Conservation (phyloP, 2,329 filamentous ascomycete species). For the Colletotrichum karsti region DNA sequence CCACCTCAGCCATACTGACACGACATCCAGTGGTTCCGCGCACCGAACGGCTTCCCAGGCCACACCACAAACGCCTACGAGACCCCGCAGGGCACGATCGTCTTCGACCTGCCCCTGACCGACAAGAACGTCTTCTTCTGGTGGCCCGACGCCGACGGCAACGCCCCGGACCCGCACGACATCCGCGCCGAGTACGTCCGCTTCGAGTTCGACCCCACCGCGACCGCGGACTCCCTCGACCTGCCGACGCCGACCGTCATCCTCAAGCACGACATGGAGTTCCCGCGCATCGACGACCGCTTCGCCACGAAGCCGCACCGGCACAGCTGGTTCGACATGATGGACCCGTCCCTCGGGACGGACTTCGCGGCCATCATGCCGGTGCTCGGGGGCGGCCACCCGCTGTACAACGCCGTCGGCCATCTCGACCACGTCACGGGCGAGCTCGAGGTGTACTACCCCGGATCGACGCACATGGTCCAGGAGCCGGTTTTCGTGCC, state of each 20-base stretch:
- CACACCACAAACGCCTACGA: constrained; percentile 48
- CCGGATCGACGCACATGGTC: constrained; percentile 42
- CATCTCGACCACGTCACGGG: constrained; percentile 38
- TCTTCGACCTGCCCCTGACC: constrained; percentile 45
- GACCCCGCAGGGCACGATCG: constrained; percentile 36
- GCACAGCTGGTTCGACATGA: constrained; percentile 22
- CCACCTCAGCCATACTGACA: background rate
- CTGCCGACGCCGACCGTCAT: constrained; percentile 4
- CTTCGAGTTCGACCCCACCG: constrained; percentile 21
- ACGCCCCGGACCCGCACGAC: constrained; percentile 38
- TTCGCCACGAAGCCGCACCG: constrained; percentile 1
- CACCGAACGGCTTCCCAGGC: constrained; percentile 43
- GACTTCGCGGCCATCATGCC: constrained; percentile 29
- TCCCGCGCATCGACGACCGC: constrained; percentile 21
- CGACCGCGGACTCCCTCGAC: background rate
- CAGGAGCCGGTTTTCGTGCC: constrained; percentile 55
- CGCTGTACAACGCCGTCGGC: constrained; percentile 43
- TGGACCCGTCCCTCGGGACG: constrained; percentile 17
- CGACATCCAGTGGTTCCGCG: constrained; percentile 44
- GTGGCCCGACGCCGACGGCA: constrained; percentile 46
- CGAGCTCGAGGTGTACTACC: constrained; percentile 39
- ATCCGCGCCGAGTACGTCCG: constrained; percentile 34
- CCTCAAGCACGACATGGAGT: constrained; percentile 20
- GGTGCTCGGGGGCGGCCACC: constrained; percentile 20
- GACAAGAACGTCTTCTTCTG: constrained; percentile 51